Conservation (phyloP, 2,329 filamentous ascomycete genomes). For the Xylaria hypoxylon region DNA sequence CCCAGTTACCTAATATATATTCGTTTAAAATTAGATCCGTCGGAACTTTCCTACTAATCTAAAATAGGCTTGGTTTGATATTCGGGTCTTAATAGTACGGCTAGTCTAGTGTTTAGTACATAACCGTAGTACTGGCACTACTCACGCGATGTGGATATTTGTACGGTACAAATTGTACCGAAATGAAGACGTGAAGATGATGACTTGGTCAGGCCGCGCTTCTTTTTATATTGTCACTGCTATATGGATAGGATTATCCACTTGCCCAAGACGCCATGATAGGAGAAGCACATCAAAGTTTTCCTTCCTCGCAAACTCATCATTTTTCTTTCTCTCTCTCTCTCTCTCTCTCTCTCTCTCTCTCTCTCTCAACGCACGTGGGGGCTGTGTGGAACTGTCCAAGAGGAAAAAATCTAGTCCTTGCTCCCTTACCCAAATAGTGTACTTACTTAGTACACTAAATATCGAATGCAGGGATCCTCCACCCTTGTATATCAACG, state of each 20-base stretch:
- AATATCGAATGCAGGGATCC: constrained; percentile 26
- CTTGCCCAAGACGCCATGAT: no score
- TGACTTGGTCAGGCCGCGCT: background rate
- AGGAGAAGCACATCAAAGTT: no score
- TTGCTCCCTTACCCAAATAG: background rate
- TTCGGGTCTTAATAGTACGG: background rate
- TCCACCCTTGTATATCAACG: constrained; percentile 4
- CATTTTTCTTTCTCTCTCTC: background rate
- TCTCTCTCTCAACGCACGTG: background rate
- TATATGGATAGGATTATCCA: background rate
- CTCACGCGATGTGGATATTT: constrained; percentile 17
- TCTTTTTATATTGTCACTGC: background rate
- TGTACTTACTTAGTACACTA: constrained; percentile 5
- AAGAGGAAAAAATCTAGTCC: background rate
- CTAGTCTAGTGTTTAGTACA: background rate
- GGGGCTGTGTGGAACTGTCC: background rate
- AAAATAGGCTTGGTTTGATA: constrained; percentile 17
- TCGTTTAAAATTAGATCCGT: constrained; percentile 25
- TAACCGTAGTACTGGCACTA: background rate
- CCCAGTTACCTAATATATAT: constrained; percentile 1
- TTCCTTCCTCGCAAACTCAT: no score
- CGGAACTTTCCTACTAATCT: constrained; percentile 14
- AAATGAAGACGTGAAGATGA: constrained; percentile 29
- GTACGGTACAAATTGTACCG: no score
- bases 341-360: background rate